Base-by-base conservation (phyloP, 129 eudicot genomes). In the Saussurea involucrata region DNA sequence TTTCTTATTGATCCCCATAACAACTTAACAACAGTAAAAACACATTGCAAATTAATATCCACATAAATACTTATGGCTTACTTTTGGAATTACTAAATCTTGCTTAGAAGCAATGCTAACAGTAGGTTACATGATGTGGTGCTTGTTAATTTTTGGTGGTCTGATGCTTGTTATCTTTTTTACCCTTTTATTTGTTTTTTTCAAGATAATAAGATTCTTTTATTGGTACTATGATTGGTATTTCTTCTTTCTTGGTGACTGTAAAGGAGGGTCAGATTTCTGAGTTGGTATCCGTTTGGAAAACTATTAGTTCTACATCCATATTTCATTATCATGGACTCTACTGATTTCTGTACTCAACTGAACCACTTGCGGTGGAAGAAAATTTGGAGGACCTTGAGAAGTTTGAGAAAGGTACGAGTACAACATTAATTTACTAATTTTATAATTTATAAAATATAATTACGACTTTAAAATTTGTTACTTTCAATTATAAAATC, bases 81-180 rank as follows among this genome's bases (percentile, higher is more conserved):
- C 17, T 11, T 15, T 40, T 63, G 11, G 12, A 29, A 22, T 28
- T 31, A n/a, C 6, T 37, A 25, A 4, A 15, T 81, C 72, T 69
- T 69, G 77, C 81, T 42, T 76, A 15, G 78, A 78, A 53, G 57
- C 18, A 2, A 66, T 8, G 66, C 73, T 46, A 31, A 42, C 57
- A 8, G 57, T 77, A 24, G 29, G 33, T 27, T 78, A 28, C 53
- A 25, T 58, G 49, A 36, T 34, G 31, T 53, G 2, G 11, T 27
- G 25, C 42, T 10, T 20, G 49, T 72, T 33, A 29, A 33, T 60
- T 22, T 74, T 63, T 75, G 60, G 78, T 74, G 70, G 61, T 63
- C 60, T 9, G 8, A 12, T 72, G 49, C 28, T 12, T 72, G 40
- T 57, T 25, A 8, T 17, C 60, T 36, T 29, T 42, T 27, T 29